These are phyloP conservation scores for Cryphonectria japonica DNA, from an alignment of 2,329 filamentous ascomycete genomes.

Conservation along the genomic window DNA sequence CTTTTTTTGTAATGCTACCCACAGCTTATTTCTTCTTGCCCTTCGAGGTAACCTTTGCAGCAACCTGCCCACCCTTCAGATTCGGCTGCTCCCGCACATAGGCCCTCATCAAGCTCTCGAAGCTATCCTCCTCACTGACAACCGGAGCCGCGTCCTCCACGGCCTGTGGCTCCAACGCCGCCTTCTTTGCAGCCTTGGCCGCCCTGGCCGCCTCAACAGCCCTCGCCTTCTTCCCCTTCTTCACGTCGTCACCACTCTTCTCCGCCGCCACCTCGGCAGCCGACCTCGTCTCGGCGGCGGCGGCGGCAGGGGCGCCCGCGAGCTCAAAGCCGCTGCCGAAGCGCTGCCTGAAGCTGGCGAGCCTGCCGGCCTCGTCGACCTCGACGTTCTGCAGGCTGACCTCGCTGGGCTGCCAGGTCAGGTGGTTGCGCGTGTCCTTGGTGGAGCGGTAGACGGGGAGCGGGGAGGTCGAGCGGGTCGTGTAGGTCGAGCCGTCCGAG, in stretches of 20 bases:
- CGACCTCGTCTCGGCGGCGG: slow-evolving; percentile 35
- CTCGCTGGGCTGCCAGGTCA: slow-evolving; percentile 87
- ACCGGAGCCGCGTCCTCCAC: slow-evolving; percentile 30
- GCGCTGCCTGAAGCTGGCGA: slow-evolving; percentile 81
- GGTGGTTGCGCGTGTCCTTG: slow-evolving; percentile 88
- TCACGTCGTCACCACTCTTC: slow-evolving; percentile 33
- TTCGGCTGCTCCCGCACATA: slow-evolving; percentile 48
- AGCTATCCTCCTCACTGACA: slow-evolving; percentile 39
- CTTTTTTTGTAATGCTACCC: background rate
- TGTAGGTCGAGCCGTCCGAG: slow-evolving; percentile 85
- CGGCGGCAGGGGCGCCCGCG: slow-evolving; percentile 35
- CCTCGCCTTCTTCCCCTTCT: slow-evolving; percentile 33
- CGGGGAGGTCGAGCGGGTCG: slow-evolving; percentile 77
- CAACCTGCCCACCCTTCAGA: slow-evolving; percentile 41
- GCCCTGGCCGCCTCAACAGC: slow-evolving; percentile 27
- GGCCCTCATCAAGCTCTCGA: slow-evolving; percentile 56
- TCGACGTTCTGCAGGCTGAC: slow-evolving; percentile 85
- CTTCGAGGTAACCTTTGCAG: slow-evolving; percentile 21
- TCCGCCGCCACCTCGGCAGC: slow-evolving; percentile 29
- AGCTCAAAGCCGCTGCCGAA: slow-evolving; percentile 87
- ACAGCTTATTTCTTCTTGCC: slow-evolving; percentile 28
- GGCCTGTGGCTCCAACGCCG: slow-evolving; percentile 32
- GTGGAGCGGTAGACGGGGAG: slow-evolving; percentile 59
- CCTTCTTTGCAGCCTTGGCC: slow-evolving; percentile 25
- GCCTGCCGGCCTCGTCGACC: slow-evolving; percentile 88